Evolutionary conservation across 2,329 filamentous ascomycete species (phyloP).

Genomic region (Aspergillus glaucus): DNA sequence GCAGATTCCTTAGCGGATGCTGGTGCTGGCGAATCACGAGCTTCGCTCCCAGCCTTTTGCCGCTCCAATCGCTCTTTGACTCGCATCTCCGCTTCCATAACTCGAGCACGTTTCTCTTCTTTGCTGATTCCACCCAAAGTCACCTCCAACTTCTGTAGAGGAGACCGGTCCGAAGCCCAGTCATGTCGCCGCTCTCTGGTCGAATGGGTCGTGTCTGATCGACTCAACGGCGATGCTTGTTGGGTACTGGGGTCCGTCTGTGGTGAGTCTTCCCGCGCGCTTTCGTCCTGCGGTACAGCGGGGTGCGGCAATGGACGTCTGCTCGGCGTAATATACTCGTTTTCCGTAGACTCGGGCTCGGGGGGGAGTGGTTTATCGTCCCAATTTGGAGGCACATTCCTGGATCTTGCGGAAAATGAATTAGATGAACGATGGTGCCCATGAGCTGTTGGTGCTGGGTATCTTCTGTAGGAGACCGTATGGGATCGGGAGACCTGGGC

Average conservation of each 20-base stretch:
- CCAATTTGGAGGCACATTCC: conserved; percentile 9
- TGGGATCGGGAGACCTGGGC: conserved; percentile 58
- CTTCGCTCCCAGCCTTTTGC: conserved; percentile 12
- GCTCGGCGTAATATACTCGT: background rate
- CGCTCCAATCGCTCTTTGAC: conserved; percentile 52
- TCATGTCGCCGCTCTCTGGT: conserved; percentile 32
- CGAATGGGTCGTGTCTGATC: conserved; percentile 27
- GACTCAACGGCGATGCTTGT: conserved; percentile 17
- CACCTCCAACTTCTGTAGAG: conserved; percentile 86
- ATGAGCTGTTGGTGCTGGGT: conserved; percentile 19
- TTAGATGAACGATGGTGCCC: conserved; percentile 8
- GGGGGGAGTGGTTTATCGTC: conserved; percentile 8
- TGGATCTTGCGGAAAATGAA: conserved; percentile 22
- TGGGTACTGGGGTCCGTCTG: conserved; percentile 14
- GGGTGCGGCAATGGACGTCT: background rate
- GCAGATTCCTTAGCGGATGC: conserved; percentile 5
- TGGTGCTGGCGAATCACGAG: conserved; percentile 4
- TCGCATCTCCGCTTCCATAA: conserved; percentile 72
- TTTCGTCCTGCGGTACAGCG: background rate
- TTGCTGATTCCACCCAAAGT: conserved; percentile 90
- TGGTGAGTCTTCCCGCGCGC: conserved; percentile 5
- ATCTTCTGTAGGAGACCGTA: conserved; percentile 52
- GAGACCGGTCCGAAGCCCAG: conserved; percentile 76
- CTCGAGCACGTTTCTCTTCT: conserved; percentile 82
- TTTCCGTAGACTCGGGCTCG: conserved; percentile 6